Evolutionary conservation across 2,329 filamentous ascomycete species (phyloP), one percentile per base, ranked within the genome.

Genomic region (Neofusicoccum kwambonambiense): DNA sequence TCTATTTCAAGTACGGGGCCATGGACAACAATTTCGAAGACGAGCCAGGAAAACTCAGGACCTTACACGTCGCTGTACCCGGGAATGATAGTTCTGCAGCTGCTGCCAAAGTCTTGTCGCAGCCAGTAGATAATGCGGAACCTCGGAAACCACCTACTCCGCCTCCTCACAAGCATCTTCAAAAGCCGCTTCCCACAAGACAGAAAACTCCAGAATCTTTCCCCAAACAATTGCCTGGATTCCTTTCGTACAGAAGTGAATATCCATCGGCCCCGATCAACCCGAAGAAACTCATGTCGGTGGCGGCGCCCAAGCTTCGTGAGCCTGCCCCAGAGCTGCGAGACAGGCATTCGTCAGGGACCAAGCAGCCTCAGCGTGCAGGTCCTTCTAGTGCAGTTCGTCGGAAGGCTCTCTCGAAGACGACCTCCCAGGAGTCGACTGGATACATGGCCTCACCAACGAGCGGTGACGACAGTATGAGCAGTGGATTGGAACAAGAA

Each of bases 241-340:
- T 76, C 51, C 75, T 79, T 19, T 75, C 79, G 0, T 84, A 84
- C 68, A 77, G 83, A 67, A 83, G 81, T 66, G 82, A 84, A 67
- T 84, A 83, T 67, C 81, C 82, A 3, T 3, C 56, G 8, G 44
- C 15, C 13, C 74, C 75, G 8, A 72, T 67, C 31, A 73, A 72
- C 60, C 66, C 71, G n/a, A 70, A 68, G 41, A 73, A 71, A 42
- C 67, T 71, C 13, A 12, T 52, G 49, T 54, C 61, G 11, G 31
- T 42, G 12, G 60, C 39, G 12, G 60, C 47, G 4, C 61, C 49
- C 7, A 63, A 63, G 39, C 39, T 35, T 15, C 47, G n/a, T 9
- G 61, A 63, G 13, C 47, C 49, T 8, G 19, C 12, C 9, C 3
- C 8, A 7, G 27, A 19, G 4, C 11, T 17, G n/a, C 37, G 15